Percentiles rank a stretch among this genome's conserved stretches.
Evolutionary conservation across 148 eudicot species (phyloP).

Genomic region (Rhododendron vialii): DNA sequence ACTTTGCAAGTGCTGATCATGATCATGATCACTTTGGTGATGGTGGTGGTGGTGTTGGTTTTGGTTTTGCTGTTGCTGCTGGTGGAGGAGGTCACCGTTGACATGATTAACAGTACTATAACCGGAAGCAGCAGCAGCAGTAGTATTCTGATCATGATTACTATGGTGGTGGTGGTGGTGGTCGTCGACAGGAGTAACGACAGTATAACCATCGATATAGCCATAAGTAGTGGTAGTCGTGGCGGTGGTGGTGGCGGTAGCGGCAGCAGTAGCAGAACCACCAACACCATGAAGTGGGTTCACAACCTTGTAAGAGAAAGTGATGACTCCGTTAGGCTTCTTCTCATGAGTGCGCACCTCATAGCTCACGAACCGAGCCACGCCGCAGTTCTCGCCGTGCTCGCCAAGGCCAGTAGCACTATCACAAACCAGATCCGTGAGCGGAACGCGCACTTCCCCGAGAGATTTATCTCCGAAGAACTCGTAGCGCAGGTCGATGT

Average conservation of each 20-base stretch:
- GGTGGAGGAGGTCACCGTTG: neutral
- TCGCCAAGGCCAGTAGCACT: neutral
- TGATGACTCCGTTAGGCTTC: conserved; percentile 40
- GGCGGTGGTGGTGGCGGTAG: too few species aligned
- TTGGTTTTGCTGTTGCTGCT: too few species aligned
- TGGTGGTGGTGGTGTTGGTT: neutral
- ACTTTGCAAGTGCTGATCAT: neutral
- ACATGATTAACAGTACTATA: neutral
- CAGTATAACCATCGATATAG: neutral
- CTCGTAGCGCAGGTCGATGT: conserved; percentile 26
- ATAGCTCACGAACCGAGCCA: conserved; percentile 33
- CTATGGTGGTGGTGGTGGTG: neutral
- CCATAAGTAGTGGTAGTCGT: neutral
- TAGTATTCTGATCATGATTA: neutral
- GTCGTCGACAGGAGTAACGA: neutral
- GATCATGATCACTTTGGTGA: neutral
- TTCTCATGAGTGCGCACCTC: conserved; percentile 34
- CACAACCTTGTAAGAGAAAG: conserved; percentile 33
- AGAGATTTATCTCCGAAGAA: conserved; percentile 32
- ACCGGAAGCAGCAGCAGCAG: too few species aligned
- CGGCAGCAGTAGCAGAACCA: neutral
- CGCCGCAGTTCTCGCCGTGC: neutral
- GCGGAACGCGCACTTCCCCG: conserved; percentile 41
- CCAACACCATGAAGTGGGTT: neutral
- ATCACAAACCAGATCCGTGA: conserved; percentile 20